Evolutionary conservation across 2,329 filamentous ascomycete species (phyloP).

Genomic region (Monilinia fructigena): DNA sequence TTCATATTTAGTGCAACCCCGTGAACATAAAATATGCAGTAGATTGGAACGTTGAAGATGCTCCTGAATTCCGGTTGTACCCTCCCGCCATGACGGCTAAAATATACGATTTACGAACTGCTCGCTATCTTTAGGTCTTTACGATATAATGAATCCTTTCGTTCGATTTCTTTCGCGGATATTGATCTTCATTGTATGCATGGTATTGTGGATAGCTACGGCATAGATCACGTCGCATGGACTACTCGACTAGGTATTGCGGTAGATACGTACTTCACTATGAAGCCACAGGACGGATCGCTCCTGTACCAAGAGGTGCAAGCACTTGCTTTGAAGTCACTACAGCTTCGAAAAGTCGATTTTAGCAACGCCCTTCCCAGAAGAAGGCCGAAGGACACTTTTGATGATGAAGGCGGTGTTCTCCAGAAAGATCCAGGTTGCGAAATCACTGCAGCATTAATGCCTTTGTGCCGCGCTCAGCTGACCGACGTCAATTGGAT

Average conservation of each 20-base stretch:
- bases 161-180: conserved; percentile 64
- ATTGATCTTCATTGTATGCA: conserved; percentile 65
- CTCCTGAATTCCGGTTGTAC: conserved; percentile 63
- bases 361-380: conserved; percentile 61
- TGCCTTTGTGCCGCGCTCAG: conserved; percentile 64
- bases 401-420: conserved; percentile 47
- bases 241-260: conserved; percentile 51
- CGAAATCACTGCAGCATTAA: conserved; percentile 67
- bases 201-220: conserved; percentile 57
- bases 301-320: conserved; percentile 68
- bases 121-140: conserved; percentile 67
- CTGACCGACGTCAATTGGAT: conserved; percentile 72
- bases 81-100: conserved; percentile 52
- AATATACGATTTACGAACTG: conserved; percentile 62
- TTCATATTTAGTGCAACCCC: conserved; percentile 47
- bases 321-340: conserved; percentile 64
- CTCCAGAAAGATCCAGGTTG: conserved; percentile 60
- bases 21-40: conserved; percentile 65
- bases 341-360: conserved; percentile 60
- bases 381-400: conserved; percentile 47
- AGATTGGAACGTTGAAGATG: conserved; percentile 62
- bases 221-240: conserved; percentile 60
- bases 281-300: conserved; percentile 44
- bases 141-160: conserved; percentile 69
- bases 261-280: conserved; percentile 37